These are phyloP conservation scores for Daldinia sp. DNA, from an alignment of 2,329 filamentous ascomycete species.

Conservation along the genomic window DNA sequence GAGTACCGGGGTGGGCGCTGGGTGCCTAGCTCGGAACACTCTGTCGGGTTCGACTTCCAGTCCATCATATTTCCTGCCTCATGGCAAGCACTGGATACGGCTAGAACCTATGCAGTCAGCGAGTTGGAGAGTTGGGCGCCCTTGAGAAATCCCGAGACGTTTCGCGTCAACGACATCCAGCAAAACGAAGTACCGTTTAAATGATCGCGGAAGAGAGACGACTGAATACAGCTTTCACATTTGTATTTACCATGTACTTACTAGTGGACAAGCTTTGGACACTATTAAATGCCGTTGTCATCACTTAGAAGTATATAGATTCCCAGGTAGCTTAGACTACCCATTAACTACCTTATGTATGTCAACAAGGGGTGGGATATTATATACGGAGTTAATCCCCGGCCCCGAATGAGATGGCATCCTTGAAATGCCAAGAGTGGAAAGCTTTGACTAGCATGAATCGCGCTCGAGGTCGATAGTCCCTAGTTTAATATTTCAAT, in stretches of 20 bases:
- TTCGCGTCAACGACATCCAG: constrained; percentile 42
- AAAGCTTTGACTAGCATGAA: constrained; percentile 13
- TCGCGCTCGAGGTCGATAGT: background rate
- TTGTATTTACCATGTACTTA: background rate
- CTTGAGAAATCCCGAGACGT: constrained; percentile 38
- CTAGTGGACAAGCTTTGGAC: background rate
- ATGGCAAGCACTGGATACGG: background rate
- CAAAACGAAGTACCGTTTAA: constrained; percentile 31
- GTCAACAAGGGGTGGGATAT: background rate
- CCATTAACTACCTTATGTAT: background rate
- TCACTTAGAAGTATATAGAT: constrained; percentile 6
- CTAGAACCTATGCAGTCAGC: constrained; percentile 19
- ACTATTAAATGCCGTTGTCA: background rate
- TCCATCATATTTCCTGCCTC: constrained; percentile 4
- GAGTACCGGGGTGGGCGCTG: constrained; percentile 38
- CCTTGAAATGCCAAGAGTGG: constrained; percentile 6
- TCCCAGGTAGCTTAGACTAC: background rate
- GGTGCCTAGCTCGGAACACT: constrained; percentile 33
- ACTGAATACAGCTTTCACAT: background rate
- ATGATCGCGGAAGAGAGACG: background rate
- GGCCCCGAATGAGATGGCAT: background rate
- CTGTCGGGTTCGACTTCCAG: constrained; percentile 29
- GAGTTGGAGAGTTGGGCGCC: constrained; percentile 37
- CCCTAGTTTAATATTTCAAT: background rate
- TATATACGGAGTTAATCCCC: constrained; percentile 5